Evolutionary conservation across 2,329 filamentous ascomycete species (phyloP), one percentile per base, ranked within the genome.

Genomic region (Penicillium sp.): DNA sequence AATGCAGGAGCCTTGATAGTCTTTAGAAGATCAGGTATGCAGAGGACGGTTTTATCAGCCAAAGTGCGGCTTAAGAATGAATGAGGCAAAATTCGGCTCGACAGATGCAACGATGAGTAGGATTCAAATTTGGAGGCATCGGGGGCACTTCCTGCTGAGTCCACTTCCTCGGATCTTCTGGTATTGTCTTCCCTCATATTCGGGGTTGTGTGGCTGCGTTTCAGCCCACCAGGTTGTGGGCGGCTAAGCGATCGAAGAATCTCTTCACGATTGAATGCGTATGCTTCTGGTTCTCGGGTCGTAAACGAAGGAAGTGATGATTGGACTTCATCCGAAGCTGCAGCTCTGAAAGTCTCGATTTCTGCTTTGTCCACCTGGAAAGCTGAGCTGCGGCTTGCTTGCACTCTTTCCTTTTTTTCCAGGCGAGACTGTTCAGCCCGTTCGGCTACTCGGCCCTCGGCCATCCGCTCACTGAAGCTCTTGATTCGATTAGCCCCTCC

Each of bases 391-490:
- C 79, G 72, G 52, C 73, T 77, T 10, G 67, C 70, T 47, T 74
- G 71, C 23, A 74, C 62, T 37, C 67, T 69, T 50, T 77, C 73
- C 43, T 70, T 70, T 47, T 70, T 74, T 49, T 77, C 72, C 57
- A 74, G 67, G 27, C 69, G 72, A 25, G 69, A 68, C 54, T 73
- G 75, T 29, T 78, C 76, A n/a, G 67, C 68, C 53, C 72, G 75
- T 33, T 79, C 76, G n/a, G 67, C 65, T 21, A 72, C 68, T 47
- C 78, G 85, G 37, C 87, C 88, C 50, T 90, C 86, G 1, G 90
- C 88, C 59, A 99, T 84, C 47, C 93, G 83, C 73, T 98, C 92
- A 69, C 90, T 96, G 75, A 98, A 99, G 54, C 86, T 82, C 66
- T 86, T 88, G 21, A 71, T 67, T 46, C 64, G 74, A 57, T 52